Evolutionary conservation across 179 eudicot genomes (phyloP).

Genomic region (Amaranthus tricolor): DNA sequence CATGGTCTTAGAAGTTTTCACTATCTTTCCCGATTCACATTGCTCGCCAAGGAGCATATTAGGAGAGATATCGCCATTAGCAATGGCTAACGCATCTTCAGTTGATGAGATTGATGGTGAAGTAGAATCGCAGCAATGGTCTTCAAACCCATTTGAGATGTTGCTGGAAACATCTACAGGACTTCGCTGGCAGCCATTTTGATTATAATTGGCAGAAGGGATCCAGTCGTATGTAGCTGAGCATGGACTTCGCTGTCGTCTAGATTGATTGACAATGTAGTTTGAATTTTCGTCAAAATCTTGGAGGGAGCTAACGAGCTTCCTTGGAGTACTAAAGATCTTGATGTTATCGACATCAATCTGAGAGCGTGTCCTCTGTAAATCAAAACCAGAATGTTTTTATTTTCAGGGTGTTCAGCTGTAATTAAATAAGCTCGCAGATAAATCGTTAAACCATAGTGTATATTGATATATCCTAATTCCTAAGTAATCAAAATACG

Average conservation of each 20-base stretch:
- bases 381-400: background rate
- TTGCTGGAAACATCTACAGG: background rate
- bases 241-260: conserved; percentile 43
- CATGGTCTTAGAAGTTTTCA: conserved; percentile 1
- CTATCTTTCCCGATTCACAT: conserved; percentile 20
- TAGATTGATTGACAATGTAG: conserved; percentile 32
- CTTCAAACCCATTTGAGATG: conserved; percentile 25
- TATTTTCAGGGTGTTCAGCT: background rate
- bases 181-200: conserved; percentile 26
- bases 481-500: too few species aligned
- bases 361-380: conserved; percentile 60
- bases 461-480: too few species aligned
- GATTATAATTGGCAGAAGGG: conserved; percentile 40
- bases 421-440: too few species aligned
- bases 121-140: conserved; percentile 27
- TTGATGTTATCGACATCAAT: conserved; percentile 54
- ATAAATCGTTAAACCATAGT: too few species aligned
- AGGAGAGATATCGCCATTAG: conserved; percentile 21
- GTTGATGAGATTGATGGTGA: conserved; percentile 79
- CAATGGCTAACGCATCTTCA: conserved; percentile 31
- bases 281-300: conserved; percentile 42
- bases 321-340: conserved; percentile 80
- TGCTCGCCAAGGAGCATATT: conserved; percentile 23
- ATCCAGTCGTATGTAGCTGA: conserved; percentile 43
- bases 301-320: conserved; percentile 83